Base-by-base conservation (phyloP, 805 yeast species). In the Candida insectorum region DNA sequence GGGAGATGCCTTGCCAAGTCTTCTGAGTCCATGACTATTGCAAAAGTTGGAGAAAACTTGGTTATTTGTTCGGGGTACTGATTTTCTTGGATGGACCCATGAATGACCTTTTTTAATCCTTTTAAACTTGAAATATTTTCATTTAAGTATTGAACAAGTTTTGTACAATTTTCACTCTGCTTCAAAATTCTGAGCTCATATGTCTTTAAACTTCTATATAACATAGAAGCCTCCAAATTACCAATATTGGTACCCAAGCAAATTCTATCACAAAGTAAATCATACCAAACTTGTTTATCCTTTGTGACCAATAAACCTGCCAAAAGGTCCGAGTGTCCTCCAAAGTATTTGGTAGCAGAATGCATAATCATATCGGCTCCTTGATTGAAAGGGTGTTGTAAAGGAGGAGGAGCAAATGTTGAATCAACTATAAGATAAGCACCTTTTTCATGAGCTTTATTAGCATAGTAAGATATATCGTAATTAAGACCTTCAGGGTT, bases 381-480 rank as follows among this genome's bases (percentile, higher is more conserved):
- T 48, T 75, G 81, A 24, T 70, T 69, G 60, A 87, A 86, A 4
- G 95, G 91, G 40, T 86, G 75, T 47, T 78, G 83, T 37, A 88
- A 60, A 12, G 96, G 96, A 10, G 95, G 95, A 14, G 97, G 96
- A 7, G 96, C 97, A 60, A 91, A 85, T 0, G 97, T 91, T 5
- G 96, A 73, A 58, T 89, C 97, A 11, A 85, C 79, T 16, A 78
- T 50, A 10, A 89, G 59, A 16, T 65, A 48, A 0, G 95, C 96
- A 13, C 95, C 95, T 34, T 76, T 75, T 2, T 69, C 62, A 52
- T 86, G 95, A 1, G 95, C 95, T 40, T 69, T 71, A 2, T 75
- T 65, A 3, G 86, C 89, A 49, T 73, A 81, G 30, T 71, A 56
- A 25, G 61, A 56, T 36, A 89, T 73, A 54, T 85, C 86, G 44